phyloP scores from a whole-genome alignment of 768 basidiomycete species.

The Roridomyces roridus region DNA sequence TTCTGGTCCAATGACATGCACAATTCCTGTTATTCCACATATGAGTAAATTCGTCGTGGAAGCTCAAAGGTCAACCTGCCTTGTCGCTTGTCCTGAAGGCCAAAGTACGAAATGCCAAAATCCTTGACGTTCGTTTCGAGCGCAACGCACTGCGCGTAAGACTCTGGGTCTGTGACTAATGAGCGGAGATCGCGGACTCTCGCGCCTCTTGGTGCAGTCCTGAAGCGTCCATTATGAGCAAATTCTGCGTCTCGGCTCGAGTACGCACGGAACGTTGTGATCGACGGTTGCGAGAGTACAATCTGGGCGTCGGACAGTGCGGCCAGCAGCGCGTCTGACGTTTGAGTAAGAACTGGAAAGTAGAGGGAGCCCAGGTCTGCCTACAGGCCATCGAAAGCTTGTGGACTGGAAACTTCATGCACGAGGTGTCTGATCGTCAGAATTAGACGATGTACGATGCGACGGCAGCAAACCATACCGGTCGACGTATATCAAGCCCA shows the following conservation, averaged over 20 bases:
- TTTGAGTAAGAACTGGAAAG: conserved; percentile 10
- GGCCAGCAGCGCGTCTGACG: conserved; percentile 69
- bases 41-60: neutral
- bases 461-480: conserved; percentile 48
- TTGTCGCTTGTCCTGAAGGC: conserved; percentile 87
- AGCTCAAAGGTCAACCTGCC: conserved; percentile 46
- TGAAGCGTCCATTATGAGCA: conserved; percentile 25
- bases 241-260: conserved; percentile 64
- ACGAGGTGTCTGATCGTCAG: conserved; percentile 58
- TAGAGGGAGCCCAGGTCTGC: conserved; percentile 27
- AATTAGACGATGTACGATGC: neutral
- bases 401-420: conserved; percentile 93
- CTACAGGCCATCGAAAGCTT: conserved; percentile 88
- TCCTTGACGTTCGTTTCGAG: conserved; percentile 90
- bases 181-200: neutral
- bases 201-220: neutral
- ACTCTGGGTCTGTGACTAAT: conserved; percentile 85
- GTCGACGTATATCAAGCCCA: conserved; percentile 85
- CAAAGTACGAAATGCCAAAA: conserved; percentile 91
- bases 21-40: conserved; percentile 57
- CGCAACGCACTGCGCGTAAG: conserved; percentile 80
- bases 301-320: conserved; percentile 82
- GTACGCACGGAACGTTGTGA: conserved; percentile 82
- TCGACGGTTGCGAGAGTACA: conserved; percentile 90
- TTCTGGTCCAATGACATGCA: conserved; percentile 91